A percentile compares a stretch with the other conserved stretches of the same genome.
phyloP scores from a whole-genome alignment of 192 early-diverging fungal genomes.

The Backusella tuberculispora region DNA sequence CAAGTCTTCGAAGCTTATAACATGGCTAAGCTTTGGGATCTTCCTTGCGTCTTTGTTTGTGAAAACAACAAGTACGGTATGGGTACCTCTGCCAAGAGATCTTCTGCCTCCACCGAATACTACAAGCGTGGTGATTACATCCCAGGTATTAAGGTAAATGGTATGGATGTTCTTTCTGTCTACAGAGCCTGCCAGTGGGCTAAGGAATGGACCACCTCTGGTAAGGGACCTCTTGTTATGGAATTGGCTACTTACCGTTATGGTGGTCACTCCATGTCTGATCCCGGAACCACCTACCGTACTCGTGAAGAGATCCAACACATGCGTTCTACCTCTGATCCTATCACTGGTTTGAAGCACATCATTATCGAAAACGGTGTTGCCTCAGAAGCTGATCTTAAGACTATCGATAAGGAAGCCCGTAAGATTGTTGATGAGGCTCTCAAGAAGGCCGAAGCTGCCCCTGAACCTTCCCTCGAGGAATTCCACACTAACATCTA shows the following conservation, averaged over 20 bases:
- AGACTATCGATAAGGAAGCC: constrained; percentile 92
- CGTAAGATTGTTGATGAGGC: constrained; percentile 86
- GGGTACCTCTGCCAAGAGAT: constrained; percentile 90
- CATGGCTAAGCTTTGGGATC: constrained; percentile 98
- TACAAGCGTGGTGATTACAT: constrained; percentile 97
- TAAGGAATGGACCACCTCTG: constrained; percentile 78
- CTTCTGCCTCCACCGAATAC: constrained; percentile 92
- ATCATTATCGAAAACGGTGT: constrained; percentile 73
- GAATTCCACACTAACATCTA: constrained; percentile 89
- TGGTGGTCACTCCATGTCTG: constrained; percentile 99
- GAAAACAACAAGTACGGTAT: constrained; percentile 99
- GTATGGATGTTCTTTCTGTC: constrained; percentile 96
- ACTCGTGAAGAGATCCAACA: constrained; percentile 99
- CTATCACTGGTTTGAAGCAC: constrained; percentile 91
- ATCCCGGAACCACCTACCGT: constrained; percentile 99
- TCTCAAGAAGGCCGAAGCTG: constrained; percentile 78
- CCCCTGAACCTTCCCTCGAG: constrained; percentile 67
- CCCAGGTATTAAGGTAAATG: constrained; percentile 81
- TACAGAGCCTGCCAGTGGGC: constrained; percentile 81
- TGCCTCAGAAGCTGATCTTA: constrained; percentile 85
- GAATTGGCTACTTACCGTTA: constrained; percentile 99
- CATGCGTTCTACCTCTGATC: constrained; percentile 92
- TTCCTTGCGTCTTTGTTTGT: constrained; percentile 93
- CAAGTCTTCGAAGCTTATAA: constrained; percentile 99
- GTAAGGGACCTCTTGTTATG: constrained; percentile 90